phyloP scores from a whole-genome alignment of 2,329 filamentous ascomycete genomes.

The Ophiocordyceps camponoti-floridani region DNA sequence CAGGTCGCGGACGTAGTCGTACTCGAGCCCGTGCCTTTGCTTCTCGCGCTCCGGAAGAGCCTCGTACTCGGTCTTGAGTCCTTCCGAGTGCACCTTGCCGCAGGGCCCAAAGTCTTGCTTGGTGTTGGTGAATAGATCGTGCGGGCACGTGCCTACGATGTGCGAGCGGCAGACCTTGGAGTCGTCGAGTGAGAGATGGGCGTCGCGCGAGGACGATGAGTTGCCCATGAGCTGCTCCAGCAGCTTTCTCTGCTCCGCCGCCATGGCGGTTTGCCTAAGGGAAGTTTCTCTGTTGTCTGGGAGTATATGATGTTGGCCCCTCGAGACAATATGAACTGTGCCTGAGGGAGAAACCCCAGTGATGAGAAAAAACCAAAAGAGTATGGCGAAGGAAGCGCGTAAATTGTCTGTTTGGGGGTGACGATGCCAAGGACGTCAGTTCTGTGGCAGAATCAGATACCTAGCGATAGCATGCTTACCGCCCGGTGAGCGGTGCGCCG shows the following conservation, averaged over 20 bases:
- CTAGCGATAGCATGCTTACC: too few relatives aligned
- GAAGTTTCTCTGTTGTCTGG: too few relatives aligned
- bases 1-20: constrained; percentile 91
- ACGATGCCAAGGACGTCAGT: too few relatives aligned
- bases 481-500: too few relatives aligned
- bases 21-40: constrained; percentile 75
- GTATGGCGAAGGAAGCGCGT: neutral
- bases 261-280: constrained; percentile 40
- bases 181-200: constrained; percentile 77
- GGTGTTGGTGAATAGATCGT: constrained; percentile 98
- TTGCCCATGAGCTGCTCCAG: constrained; percentile 91
- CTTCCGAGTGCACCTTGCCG: constrained; percentile 73
- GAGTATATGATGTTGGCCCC: too few relatives aligned
- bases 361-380: neutral
- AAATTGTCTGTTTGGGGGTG: too few relatives aligned
- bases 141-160: constrained; percentile 82
- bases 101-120: constrained; percentile 91
- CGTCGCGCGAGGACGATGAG: constrained; percentile 52
- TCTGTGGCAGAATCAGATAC: too few relatives aligned
- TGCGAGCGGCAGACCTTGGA: constrained; percentile 90
- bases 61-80: constrained; percentile 79
- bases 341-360: too few relatives aligned
- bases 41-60: constrained; percentile 51
- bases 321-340: too few relatives aligned
- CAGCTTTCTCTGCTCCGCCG: constrained; percentile 93